A percentile compares a stretch with the other conserved stretches of the same genome.
phyloP scores from a whole-genome alignment of 2,329 filamentous ascomycete species.

The Colletotrichum cereale region DNA sequence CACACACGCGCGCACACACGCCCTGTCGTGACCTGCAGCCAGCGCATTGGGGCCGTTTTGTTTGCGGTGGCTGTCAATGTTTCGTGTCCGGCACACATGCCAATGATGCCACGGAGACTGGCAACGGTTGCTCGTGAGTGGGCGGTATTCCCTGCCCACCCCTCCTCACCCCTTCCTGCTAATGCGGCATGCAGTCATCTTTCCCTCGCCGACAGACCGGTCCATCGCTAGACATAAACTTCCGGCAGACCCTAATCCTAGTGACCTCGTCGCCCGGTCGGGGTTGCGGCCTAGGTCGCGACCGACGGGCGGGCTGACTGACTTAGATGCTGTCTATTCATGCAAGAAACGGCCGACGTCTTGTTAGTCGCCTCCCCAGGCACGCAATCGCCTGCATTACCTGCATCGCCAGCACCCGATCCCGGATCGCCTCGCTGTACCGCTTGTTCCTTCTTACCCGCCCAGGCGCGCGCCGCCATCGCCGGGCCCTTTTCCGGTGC shows the following conservation, averaged over 20 bases:
- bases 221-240: conserved; percentile 1
- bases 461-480: not conserved
- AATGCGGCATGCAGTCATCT: conserved; percentile 31
- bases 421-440: not conserved
- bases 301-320: conserved; percentile 3
- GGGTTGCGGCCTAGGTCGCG: conserved; percentile 11
- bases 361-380: not conserved
- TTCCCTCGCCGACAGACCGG: conserved; percentile 20
- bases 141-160: not conserved
- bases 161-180: not conserved
- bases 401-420: not conserved
- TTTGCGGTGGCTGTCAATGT: conserved; percentile 24
- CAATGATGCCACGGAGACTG: conserved; percentile 1
- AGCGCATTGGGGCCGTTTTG: conserved; percentile 19
- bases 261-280: conserved; percentile 5
- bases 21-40: conserved; percentile 30
- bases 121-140: conserved; percentile 2
- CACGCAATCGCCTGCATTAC: not conserved
- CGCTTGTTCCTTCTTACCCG: not conserved
- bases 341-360: not conserved
- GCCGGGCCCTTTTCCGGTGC: conserved; percentile 9
- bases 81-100: conserved; percentile 30
- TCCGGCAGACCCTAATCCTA: not conserved
- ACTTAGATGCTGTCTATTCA: conserved; percentile 2
- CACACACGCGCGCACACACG: too few species aligned